Conservation (phyloP, 163 green algal genomes). For the Scenedesmus sp. region DNA sequence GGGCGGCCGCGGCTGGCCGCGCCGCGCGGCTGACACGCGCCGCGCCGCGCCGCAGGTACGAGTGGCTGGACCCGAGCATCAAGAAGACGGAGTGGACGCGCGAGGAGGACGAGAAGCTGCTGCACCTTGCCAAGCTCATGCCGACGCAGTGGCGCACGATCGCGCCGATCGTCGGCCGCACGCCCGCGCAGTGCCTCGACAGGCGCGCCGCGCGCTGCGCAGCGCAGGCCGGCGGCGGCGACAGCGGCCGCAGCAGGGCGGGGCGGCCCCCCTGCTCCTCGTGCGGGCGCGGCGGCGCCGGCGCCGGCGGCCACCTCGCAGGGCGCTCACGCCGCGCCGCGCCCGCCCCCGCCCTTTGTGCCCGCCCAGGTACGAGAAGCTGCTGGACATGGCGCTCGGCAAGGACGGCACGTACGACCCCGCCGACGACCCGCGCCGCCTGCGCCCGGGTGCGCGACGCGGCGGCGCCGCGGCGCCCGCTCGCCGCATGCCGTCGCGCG, state of each 20-base stretch:
- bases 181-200: constrained; percentile 96
- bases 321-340: no score
- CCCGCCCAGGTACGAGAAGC: constrained; percentile 82
- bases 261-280: not conserved
- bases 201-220: constrained; percentile 13
- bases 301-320: not conserved
- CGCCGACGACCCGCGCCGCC: constrained; percentile 90
- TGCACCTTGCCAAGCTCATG: constrained; percentile 99
- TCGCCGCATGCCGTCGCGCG: no score
- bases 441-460: constrained; percentile 93
- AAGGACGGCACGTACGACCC: constrained; percentile 85
- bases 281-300: not conserved
- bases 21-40: not conserved
- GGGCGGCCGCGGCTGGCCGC: no score
- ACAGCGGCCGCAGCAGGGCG: constrained; percentile 3
- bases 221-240: not conserved
- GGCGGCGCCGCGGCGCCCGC: no score
- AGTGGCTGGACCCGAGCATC: constrained; percentile 99
- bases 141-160: constrained; percentile 99
- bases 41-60: constrained; percentile 75
- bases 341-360: no score
- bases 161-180: constrained; percentile 97
- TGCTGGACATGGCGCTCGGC: constrained; percentile 78
- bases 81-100: constrained; percentile 99
- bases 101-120: constrained; percentile 99